Evolutionary conservation across 2,329 filamentous ascomycete species (phyloP).

Genomic region (Rosellinia necatrix): DNA sequence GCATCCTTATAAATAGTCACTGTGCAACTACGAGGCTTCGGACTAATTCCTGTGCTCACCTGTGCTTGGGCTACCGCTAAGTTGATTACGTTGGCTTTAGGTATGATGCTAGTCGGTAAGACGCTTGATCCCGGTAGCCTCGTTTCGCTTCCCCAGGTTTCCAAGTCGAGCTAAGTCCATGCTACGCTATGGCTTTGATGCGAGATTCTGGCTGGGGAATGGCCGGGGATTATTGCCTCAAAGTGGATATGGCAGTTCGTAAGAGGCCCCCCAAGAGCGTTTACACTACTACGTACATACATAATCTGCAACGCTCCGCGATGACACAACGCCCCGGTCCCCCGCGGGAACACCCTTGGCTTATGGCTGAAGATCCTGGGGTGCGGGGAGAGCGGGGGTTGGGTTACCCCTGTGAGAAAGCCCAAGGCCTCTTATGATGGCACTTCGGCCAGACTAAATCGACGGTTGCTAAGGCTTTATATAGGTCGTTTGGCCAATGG

Average conservation of each 20-base stretch:
- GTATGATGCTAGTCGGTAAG: not conserved
- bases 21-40: not conserved
- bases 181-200: too few relatives aligned
- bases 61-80: not conserved
- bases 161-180: not conserved
- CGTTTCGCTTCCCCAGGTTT: slow-evolving; percentile 10
- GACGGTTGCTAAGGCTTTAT: too few relatives aligned
- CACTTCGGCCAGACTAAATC: too few relatives aligned
- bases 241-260: not conserved
- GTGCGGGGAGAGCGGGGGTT: not conserved
- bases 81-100: not conserved
- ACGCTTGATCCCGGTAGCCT: not conserved
- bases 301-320: not conserved
- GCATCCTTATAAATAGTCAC: slow-evolving; percentile 1
- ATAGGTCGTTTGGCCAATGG: too few relatives aligned
- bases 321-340: not conserved
- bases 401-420: too few relatives aligned
- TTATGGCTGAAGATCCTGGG: not conserved
- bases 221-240: not conserved
- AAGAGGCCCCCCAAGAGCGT: not conserved
- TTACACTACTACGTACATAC: not conserved
- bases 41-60: not conserved
- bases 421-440: too few relatives aligned
- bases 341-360: not conserved
- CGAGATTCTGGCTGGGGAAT: not conserved